These are phyloP conservation scores for Ambrosiella cleistominuta DNA, from an alignment of 2,329 filamentous ascomycete genomes.

Conservation along the genomic window DNA sequence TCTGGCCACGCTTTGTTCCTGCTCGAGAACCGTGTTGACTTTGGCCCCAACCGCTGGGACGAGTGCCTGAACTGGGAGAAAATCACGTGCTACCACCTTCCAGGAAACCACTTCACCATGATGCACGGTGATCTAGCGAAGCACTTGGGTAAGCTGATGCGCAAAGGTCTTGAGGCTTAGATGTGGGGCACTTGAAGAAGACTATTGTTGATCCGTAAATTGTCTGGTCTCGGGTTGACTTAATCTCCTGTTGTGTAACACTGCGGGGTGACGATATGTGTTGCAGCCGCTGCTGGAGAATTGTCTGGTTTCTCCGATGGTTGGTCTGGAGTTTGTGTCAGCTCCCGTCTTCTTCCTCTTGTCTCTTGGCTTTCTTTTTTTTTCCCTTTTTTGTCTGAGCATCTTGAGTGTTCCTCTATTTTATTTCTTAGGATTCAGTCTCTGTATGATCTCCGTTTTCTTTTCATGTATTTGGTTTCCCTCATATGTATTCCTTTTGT, in stretches of 20 bases:
- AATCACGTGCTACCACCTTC: slow-evolving; percentile 49
- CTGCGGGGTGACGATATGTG: background rate
- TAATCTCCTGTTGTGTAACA: background rate
- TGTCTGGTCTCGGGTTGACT: background rate
- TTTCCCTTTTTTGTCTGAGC: background rate
- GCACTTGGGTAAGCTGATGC: slow-evolving; percentile 21
- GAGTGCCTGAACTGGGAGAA: slow-evolving; percentile 43
- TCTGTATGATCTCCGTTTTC: background rate
- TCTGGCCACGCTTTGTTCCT: slow-evolving; percentile 49
- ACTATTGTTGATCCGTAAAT: background rate
- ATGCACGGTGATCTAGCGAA: slow-evolving; percentile 42
- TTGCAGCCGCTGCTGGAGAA: background rate
- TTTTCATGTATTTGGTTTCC: background rate
- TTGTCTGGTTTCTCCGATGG: background rate
- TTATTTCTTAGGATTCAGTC: background rate
- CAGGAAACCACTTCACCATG: slow-evolving; percentile 60
- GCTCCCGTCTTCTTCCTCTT: background rate
- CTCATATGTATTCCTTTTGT: slow-evolving; percentile 1
- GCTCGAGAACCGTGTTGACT: slow-evolving; percentile 55
- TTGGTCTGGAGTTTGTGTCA: background rate
- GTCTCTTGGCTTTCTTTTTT: background rate
- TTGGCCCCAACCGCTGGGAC: slow-evolving; percentile 52
- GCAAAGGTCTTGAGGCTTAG: slow-evolving; percentile 18
- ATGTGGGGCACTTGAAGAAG: background rate
- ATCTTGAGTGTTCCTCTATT: background rate